These are phyloP conservation scores for Cucurbita ficifolia DNA, from an alignment of 306 rosid species.

Conservation along the genomic window DNA sequence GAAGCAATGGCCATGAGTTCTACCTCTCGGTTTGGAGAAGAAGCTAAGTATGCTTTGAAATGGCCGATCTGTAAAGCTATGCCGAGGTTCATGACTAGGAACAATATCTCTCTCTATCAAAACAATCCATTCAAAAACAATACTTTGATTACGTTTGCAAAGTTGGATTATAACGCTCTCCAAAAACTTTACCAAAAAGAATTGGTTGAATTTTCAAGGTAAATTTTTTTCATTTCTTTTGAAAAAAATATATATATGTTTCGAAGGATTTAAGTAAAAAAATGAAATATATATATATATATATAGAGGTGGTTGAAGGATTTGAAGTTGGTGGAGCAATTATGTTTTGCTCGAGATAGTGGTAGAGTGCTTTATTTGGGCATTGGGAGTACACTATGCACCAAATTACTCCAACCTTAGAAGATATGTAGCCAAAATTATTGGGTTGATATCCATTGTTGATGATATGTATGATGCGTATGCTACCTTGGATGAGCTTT, in stretches of 20 bases:
- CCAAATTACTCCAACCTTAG: slow-evolving; percentile 1
- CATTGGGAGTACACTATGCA: slow-evolving; percentile 16
- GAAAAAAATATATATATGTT: too few relatives aligned
- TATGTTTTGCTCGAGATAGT: background rate
- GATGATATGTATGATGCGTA: background rate
- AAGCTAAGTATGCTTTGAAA: slow-evolving; percentile 1
- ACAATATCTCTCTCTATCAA: background rate
- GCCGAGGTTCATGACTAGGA: slow-evolving; percentile 1
- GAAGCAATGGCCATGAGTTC: background rate
- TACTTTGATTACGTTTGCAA: slow-evolving; percentile 11
- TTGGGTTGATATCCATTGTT: too few relatives aligned
- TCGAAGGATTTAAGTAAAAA: too few relatives aligned
- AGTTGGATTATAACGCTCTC: slow-evolving; percentile 13
- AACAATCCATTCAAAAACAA: slow-evolving; percentile 2
- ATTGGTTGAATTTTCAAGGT: background rate
- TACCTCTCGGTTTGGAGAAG: background rate
- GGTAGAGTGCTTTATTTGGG: slow-evolving; percentile 13
- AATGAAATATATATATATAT: background rate
- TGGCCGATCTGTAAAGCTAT: slow-evolving; percentile 3
- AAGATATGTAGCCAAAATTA: background rate
- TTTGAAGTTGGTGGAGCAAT: background rate
- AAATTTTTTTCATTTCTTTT: background rate
- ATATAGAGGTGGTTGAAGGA: background rate
- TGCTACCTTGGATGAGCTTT: background rate
- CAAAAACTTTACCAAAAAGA: slow-evolving; percentile 10